Conservation (phyloP, 2,329 filamentous ascomycete genomes). For the Nigrospora osmanthi region DNA sequence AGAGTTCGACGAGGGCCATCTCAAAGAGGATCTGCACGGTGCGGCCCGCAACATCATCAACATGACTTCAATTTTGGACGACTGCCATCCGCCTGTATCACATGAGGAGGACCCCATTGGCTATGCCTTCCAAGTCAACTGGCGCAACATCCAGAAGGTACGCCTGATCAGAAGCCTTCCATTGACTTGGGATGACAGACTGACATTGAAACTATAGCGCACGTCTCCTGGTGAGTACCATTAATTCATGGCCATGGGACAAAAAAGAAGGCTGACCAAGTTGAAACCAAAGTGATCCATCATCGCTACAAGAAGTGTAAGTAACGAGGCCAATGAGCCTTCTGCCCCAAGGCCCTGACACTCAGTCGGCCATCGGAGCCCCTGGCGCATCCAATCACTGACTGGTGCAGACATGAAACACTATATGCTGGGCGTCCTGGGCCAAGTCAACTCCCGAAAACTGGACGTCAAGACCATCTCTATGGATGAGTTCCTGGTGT, state of each 20-base stretch:
- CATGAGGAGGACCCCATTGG: slow-evolving; percentile 12
- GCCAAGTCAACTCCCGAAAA: slow-evolving; percentile 10
- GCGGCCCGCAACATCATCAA: slow-evolving; percentile 13
- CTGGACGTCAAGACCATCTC: slow-evolving; percentile 2
- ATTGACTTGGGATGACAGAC: not conserved
- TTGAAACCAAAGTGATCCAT: not conserved
- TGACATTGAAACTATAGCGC: too few species aligned
- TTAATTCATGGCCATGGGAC: too few species aligned
- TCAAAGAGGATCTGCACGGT: slow-evolving; percentile 12
- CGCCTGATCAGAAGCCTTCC: not conserved
- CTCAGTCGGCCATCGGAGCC: too few species aligned
- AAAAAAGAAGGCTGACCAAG: too few species aligned
- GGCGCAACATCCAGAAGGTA: slow-evolving; percentile 12
- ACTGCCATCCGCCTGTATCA: slow-evolving; percentile 11
- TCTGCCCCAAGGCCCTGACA: too few species aligned
- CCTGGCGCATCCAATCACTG: not conserved
- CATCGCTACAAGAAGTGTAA: slow-evolving; percentile 6
- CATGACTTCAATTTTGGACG: slow-evolving; percentile 12
- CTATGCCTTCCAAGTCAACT: slow-evolving; percentile 18
- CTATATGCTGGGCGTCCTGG: slow-evolving; percentile 10
- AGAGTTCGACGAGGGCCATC: slow-evolving; percentile 22
- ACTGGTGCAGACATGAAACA: slow-evolving; percentile 2
- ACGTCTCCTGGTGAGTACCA: too few species aligned
- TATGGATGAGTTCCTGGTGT: slow-evolving; percentile 11
- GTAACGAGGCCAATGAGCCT: not conserved